Evolutionary conservation across 495 filamentous ascomycete genomes (phyloP), one percentile per base, ranked within the genome.

Genomic region (Pseudevernia furfuracea): DNA sequence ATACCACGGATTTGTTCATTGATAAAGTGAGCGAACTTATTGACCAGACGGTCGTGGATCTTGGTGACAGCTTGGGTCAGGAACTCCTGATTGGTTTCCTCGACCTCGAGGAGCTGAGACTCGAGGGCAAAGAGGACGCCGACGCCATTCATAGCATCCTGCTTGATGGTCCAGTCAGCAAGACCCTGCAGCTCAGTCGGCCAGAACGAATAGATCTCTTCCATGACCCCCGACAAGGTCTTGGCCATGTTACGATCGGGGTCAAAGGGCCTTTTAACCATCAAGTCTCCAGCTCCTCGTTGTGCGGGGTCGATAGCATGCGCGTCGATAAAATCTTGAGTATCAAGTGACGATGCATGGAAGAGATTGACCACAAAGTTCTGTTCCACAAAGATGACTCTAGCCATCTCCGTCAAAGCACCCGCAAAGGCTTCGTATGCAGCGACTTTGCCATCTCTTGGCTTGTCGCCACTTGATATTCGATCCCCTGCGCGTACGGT

Each of bases 311-410:
- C 80, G 8, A 82, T 78, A 28, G 81, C 76, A 25, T 96, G 85
- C 4, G 90, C 81, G 55, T 97, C 93, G 2, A 86, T 79, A 69
- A 96, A 97, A 68, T 97, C 92, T 19, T 81, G 75, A 19, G 81
- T 86, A 61, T 88, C 84, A 17, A 90, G 78, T 21, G 91, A 94
- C 41, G 85, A 88, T 12, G 94, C 81, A 62, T 96, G 91, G 79
- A 97, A 97, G 75, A 96, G 94, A 61, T 94, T 89, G 30, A 95
- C 85, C 36, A 96, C 78, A 69, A 97, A 97, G 71, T 96, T 96
- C 73, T 97, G 93, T 76, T 97, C 93, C 66, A 89, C 89, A 58
- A 88, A 87, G 46, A 96, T 85, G 64, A 94, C 82, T 28, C 85
- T 87, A 55, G 90, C 74, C 62, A 89, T 84, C 73, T 96, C 90